phyloP scores from a whole-genome alignment of 2,329 filamentous ascomycete species.

The Lachnellula suecica region DNA sequence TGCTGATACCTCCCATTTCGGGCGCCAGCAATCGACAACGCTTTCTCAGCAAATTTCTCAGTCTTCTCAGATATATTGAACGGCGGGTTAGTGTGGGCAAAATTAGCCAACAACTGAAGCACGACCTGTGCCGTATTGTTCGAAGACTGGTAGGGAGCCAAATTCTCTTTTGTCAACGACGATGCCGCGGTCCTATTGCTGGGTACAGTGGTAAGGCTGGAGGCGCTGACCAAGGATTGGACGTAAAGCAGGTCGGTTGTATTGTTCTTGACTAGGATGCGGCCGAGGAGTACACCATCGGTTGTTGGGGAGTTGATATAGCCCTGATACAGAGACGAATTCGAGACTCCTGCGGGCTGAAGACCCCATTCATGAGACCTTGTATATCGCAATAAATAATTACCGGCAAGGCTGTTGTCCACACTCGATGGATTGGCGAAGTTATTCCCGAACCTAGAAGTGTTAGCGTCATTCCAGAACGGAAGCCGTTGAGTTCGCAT shows the following conservation, averaged over 20 bases:
- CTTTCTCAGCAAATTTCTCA: background rate
- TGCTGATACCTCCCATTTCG: background rate
- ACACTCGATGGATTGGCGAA: slow-evolving; percentile 1
- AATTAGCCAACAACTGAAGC: background rate
- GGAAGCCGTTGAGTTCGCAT: background rate
- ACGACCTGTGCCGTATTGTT: background rate
- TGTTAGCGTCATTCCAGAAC: background rate
- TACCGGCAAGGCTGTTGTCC: background rate
- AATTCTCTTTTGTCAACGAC: background rate
- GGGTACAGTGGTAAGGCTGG: background rate
- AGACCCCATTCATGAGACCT: background rate
- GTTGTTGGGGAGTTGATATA: slow-evolving; percentile 8
- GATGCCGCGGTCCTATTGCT: background rate
- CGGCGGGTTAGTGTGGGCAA: background rate
- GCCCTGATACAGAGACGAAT: slow-evolving; percentile 2
- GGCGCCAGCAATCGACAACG: background rate
- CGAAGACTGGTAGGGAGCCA: background rate
- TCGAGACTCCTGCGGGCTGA: background rate
- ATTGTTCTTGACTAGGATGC: slow-evolving; percentile 7
- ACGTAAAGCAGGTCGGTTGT: background rate
- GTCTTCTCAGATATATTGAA: background rate
- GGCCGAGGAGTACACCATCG: slow-evolving; percentile 1
- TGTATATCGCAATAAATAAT: slow-evolving; percentile 2
- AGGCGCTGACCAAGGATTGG: background rate
- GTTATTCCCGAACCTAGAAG: slow-evolving; percentile 6